These are phyloP conservation scores for Petasospora fabianii DNA, from an alignment of 1,139 yeast species.

Conservation along the genomic window DNA sequence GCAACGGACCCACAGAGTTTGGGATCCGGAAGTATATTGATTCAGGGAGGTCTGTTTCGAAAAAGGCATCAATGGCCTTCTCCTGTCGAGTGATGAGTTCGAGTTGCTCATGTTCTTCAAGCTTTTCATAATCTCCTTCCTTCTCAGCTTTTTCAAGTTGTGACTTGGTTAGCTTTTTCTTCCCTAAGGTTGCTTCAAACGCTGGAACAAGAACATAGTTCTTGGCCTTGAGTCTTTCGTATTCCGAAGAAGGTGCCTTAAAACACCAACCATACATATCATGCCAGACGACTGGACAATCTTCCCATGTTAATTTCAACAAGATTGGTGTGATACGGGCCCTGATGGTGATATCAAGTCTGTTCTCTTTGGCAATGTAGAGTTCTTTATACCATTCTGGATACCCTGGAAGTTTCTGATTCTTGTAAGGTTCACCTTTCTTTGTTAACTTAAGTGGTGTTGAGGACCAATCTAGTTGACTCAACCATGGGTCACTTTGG, in stretches of 20 bases:
- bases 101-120: slow-evolving; percentile 11
- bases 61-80: slow-evolving; percentile 6
- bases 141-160: slow-evolving; percentile 8
- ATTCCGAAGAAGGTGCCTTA: slow-evolving; percentile 42
- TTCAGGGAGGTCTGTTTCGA: slow-evolving; percentile 8
- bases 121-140: slow-evolving; percentile 13
- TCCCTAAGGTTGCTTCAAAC: slow-evolving; percentile 32
- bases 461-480: slow-evolving; percentile 84
- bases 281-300: slow-evolving; percentile 77
- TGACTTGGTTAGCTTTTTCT: slow-evolving; percentile 31
- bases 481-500: slow-evolving; percentile 75
- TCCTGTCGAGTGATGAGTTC: slow-evolving; percentile 6
- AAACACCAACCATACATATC: slow-evolving; percentile 88
- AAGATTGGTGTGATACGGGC: slow-evolving; percentile 76
- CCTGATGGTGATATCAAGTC: slow-evolving; percentile 62
- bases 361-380: slow-evolving; percentile 43
- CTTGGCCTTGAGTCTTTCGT: slow-evolving; percentile 41
- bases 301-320: slow-evolving; percentile 81
- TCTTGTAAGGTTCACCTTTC: slow-evolving; percentile 70
- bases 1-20: slow-evolving; percentile 79
- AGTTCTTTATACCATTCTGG: slow-evolving; percentile 93
- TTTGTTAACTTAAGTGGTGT: slow-evolving; percentile 61
- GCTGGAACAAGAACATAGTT: slow-evolving; percentile 40
- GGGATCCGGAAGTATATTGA: slow-evolving; percentile 64
- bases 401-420: slow-evolving; percentile 81